Base-by-base conservation (phyloP, 2,329 filamentous ascomycete species). In the Rhexocercosporidium sp. region DNA sequence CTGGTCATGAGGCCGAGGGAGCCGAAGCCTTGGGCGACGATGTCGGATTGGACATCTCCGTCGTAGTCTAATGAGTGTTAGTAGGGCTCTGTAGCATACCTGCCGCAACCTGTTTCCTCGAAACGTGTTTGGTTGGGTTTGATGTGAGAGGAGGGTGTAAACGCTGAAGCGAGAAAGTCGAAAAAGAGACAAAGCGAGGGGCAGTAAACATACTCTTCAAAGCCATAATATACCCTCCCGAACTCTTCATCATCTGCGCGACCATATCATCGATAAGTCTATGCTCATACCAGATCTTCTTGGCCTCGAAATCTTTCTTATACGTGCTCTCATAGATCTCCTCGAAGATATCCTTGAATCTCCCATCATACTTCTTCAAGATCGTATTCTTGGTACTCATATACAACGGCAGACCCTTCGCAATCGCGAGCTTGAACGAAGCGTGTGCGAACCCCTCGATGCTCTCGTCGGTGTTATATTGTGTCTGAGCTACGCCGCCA, bases 371-470 rank as follows among this genome's bases (percentile, higher is more conserved):
- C 82, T 94, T 95, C 87, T 99, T 99, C 75, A 99, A 85, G 76
- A 99, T 99, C 75, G 96, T 99, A 87, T 98, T 98, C 91, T 99
- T 99, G 82, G 96, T 99, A 87, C 93, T 97, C 95, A 98, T 96
- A 86, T 98, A 99, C 77, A 99, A 86, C n/a, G 96, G 96, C 73
- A 97, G 85, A 71, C 85, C 85, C 88, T 97, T 96, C 81, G 88
- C 85, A 54, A 98, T 83, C 39, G 96, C 95, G 74, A 97, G 88
- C 89, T 97, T 97, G 89, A 99, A 98, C 74, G 90, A 94, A 70
- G 96, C 92, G 79, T 98, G 96, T 66, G 96, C 96, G 77, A 99
- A 99, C 69, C 96, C 96, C 64, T 85, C 84, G 81, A 99, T 99
- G 78, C 92, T 96, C 80, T 97, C 96, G 77, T 96, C 90, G 29